Evolutionary conservation across 345 rosid species (phyloP), one percentile per base, ranked within the genome.

Genomic region (Xanthoceras sorbifolium): DNA sequence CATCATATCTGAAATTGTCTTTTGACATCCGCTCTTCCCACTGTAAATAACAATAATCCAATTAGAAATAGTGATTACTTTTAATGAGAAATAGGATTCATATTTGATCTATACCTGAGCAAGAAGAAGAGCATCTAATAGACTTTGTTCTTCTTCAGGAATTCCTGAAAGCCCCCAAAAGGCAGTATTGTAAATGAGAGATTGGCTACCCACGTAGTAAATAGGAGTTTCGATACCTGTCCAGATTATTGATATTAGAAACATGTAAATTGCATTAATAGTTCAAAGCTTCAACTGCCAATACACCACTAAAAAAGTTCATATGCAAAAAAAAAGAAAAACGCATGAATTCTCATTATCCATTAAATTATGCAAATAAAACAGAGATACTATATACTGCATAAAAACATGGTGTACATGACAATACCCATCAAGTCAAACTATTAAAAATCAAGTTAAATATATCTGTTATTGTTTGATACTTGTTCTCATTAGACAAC

Each of bases 11-110:
- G 40, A 85, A 80, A 75, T 57, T 31, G 28, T 78, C 84, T 57
- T 72, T 80, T 78, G 73, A 36, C 83, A 82, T 75, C 67, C 75
- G 68, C 8, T 80, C 85, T 82, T 85, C 85, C 87, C 85, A 85
- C 85, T 82, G 74, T 72, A 85, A 72, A 36, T 67, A 75, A 67
- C 54, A 71, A 29, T 23, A 67, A 52, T 52, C 29, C 50, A 59
- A 14, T 57, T 38, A 62, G 36, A 75, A 48, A 22, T 12, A 26
- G 73, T 29, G 38, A 32, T 23, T 40, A 69, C 31, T 66, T 5
- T 65, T 7, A 68, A 52, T 3, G 34, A 63, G 54, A 63, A 61
- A 32, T 52, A 50, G 28, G 15, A 10, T 55, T 57, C 9, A 69
- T 38, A 61, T 69, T 31, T 31, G 29, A 59, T 62, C 32, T n/a